Evolutionary conservation across 148 eudicot species (phyloP), one percentile per base, ranked within the genome.

Genomic region (Chenopodium berlandieri): DNA sequence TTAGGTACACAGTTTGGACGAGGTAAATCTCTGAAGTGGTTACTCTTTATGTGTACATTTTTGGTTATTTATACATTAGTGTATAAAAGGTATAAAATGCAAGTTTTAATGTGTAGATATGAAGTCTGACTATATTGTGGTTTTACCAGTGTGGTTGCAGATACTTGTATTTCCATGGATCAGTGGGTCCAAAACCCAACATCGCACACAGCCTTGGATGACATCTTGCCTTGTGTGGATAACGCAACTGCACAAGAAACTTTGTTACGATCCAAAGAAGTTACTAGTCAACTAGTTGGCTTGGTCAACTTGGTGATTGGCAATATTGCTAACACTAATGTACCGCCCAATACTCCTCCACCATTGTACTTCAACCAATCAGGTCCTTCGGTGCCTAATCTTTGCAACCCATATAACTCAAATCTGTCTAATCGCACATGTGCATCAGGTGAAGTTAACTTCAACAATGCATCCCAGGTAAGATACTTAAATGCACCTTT

Each of bases 161-260:
- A 95, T 76, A 94, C 98, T 10, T 95, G 99, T 84, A 90, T 89
- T 22, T 92, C 95, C 56, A 94, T 95, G 97, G 88, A 94, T 66
- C 86, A 93, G 46, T 95, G 99, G 99, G 98, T 94, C 65, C 85
- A 83, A 71, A 85, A 91, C 81, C 97, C 97, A 6, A 88, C 87
- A 37, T 91, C 90, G 40, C 92, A 95, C 77, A 91, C 97, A 0
- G 94, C 99, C 50, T 81, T 94, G 65, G 97, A 92, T 73, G 93
- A 91, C 56, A 92, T 93, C 23, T 87, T 95, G 71, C 96, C 97
- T 0, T 93, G 97, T 81, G 97, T 92, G 73, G 98, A 93, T 81
- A 85, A 80, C 9, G 85, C 87, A 72, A 94, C 97, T 32, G 91
- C 98, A 7, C 90, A 88, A 86, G 90, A 89, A 73, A 89, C 92